phyloP scores from a whole-genome alignment of 1,139 yeast genomes.

The Casaregolazyma suthepensis region DNA sequence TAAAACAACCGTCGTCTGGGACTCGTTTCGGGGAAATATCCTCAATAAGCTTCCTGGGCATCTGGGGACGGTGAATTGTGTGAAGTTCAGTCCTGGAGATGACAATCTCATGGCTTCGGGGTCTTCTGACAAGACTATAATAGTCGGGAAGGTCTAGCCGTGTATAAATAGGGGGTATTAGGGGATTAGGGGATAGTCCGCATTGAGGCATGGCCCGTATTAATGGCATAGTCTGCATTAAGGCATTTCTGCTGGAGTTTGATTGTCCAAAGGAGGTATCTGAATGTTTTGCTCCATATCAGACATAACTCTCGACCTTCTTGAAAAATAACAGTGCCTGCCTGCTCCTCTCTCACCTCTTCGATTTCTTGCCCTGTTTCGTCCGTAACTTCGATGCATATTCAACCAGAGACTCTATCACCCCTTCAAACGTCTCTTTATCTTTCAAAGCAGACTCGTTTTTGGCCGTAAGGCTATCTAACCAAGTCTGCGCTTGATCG shows the following conservation, averaged over 20 bases:
- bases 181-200: background rate
- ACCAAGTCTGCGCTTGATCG: conserved; percentile 33
- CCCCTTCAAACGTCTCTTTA: conserved; percentile 60
- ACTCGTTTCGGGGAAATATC: conserved; percentile 45
- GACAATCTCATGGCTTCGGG: conserved; percentile 22
- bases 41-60: conserved; percentile 53
- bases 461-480: conserved; percentile 47
- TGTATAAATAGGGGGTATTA: background rate
- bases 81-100: conserved; percentile 37
- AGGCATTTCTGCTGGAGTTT: too few relatives aligned
- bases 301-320: too few relatives aligned
- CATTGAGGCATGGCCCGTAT: too few relatives aligned
- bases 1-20: conserved; percentile 55
- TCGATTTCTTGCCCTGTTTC: conserved; percentile 5
- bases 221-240: too few relatives aligned
- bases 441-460: conserved; percentile 42
- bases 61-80: conserved; percentile 54
- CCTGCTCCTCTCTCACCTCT: background rate
- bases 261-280: too few relatives aligned
- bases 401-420: conserved; percentile 65
- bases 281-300: too few relatives aligned
- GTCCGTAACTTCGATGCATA: conserved; percentile 46
- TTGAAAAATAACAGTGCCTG: background rate
- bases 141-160: conserved; percentile 2
- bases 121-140: conserved; percentile 26